Conservation (phyloP, 306 rosid genomes). For the Nissolia schottii region DNA sequence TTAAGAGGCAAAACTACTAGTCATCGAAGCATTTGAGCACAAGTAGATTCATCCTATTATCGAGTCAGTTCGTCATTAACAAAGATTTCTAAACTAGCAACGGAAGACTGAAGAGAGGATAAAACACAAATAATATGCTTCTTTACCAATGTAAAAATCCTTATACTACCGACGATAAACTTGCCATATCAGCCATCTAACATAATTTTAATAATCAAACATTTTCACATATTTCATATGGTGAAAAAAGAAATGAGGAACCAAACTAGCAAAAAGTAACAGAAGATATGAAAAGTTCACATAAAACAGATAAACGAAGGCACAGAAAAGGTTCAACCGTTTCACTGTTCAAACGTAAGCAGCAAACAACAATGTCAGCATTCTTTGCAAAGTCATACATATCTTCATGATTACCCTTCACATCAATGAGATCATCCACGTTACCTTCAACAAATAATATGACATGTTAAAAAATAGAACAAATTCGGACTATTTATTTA, state of each 20-base stretch:
- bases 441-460: conserved; percentile 37
- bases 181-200: neutral
- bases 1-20: neutral
- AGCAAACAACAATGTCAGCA: conserved; percentile 87
- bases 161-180: neutral
- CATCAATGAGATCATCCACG: conserved; percentile 52
- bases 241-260: neutral
- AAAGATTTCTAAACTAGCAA: neutral
- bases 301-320: neutral
- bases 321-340: conserved; percentile 47
- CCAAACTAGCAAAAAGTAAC: conserved; percentile 7
- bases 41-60: neutral
- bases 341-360: conserved; percentile 58
- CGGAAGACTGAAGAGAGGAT: neutral
- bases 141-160: neutral
- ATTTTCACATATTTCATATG: neutral
- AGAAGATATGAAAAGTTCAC: neutral
- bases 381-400: conserved; percentile 63
- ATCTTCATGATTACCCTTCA: conserved; percentile 70
- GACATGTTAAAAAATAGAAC: neutral
- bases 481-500: neutral
- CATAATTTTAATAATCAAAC: neutral
- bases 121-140: neutral
- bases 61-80: no score
- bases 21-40: conserved; percentile 16